phyloP scores from a whole-genome alignment of 176 grass and related monocot species.

The Avena insularis region DNA sequence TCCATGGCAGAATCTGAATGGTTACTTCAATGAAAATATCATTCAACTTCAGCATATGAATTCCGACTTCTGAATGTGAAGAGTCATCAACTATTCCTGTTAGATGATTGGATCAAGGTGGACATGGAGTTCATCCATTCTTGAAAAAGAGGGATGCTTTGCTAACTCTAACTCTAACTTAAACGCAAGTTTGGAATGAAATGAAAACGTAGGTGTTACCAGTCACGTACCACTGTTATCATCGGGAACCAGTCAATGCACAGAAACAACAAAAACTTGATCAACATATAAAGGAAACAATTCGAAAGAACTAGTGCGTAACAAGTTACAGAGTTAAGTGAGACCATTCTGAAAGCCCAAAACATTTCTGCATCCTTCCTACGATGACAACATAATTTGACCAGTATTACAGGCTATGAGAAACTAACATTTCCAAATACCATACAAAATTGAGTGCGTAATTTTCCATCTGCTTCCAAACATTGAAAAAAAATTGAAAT shows the following conservation, averaged over 20 bases:
- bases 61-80: too few relatives aligned
- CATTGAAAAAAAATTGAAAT: not conserved
- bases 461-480: not conserved
- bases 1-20: constrained; percentile 20
- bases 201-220: not conserved
- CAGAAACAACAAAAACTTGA: not conserved
- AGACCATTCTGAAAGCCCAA: not conserved
- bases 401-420: not conserved
- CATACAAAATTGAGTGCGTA: not conserved
- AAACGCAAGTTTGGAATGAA: not conserved
- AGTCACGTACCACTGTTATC: not conserved
- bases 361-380: not conserved
- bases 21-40: not conserved
- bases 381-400: not conserved
- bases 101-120: not conserved
- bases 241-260: not conserved
- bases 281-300: not conserved
- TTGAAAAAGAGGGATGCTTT: not conserved
- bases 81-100: too few relatives aligned
- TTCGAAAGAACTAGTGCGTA: not conserved
- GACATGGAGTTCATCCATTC: not conserved
- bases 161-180: not conserved
- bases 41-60: not conserved
- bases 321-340: not conserved
- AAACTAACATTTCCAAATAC: not conserved